Evolutionary conservation across 345 rosid species (phyloP).

Genomic region (Excoecaria agallocha): DNA sequence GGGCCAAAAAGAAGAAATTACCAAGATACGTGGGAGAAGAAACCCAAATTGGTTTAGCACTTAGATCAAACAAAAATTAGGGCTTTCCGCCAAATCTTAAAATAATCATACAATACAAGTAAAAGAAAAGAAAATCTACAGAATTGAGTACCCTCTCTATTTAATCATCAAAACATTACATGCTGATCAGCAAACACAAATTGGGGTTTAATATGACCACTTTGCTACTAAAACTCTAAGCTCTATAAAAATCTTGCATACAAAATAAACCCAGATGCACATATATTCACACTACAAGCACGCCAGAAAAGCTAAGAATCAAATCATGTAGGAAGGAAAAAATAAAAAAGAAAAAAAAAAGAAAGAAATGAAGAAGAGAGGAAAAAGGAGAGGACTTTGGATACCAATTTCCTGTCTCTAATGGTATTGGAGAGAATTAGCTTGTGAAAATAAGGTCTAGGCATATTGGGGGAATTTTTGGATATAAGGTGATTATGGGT

Average conservation of each 20-base stretch:
- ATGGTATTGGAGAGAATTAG: constrained; percentile 60
- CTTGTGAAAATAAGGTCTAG: constrained; percentile 79
- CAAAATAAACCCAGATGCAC: constrained; percentile 5
- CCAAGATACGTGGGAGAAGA: background rate
- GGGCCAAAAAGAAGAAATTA: background rate
- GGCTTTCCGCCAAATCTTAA: background rate
- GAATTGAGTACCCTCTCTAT: background rate
- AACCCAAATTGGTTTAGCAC: constrained; percentile 6
- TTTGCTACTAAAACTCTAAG: background rate
- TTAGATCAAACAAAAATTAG: constrained; percentile 6
- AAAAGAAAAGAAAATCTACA: background rate
- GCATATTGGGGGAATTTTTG: constrained; percentile 40
- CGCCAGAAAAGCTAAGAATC: background rate
- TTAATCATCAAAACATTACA: background rate
- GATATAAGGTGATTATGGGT: background rate
- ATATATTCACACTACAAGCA: background rate
- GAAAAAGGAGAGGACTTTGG: constrained; percentile 4
- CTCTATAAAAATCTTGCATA: constrained; percentile 12
- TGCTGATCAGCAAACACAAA: background rate
- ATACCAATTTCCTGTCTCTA: constrained; percentile 68
- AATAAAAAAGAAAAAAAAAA: constrained; percentile 2
- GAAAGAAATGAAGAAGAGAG: background rate
- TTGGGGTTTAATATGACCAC: background rate
- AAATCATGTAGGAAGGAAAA: background rate
- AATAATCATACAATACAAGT: background rate